Evolutionary conservation across 2,329 filamentous ascomycete species (phyloP).

Genomic region (Didymella glomerata): DNA sequence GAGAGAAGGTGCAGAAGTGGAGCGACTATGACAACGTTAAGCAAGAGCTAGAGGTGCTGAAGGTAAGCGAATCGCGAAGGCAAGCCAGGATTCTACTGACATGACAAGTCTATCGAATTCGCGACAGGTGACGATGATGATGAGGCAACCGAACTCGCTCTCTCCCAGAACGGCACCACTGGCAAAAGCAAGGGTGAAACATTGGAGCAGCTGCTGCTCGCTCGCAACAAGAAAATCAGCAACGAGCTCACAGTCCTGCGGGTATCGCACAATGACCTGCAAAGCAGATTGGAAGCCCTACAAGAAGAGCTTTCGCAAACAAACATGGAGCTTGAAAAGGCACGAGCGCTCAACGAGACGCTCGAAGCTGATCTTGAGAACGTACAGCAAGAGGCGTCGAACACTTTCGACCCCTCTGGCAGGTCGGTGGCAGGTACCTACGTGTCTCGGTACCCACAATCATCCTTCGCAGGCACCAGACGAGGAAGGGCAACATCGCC

Average conservation of each 20-base stretch:
- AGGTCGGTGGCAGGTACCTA: conserved; percentile 95
- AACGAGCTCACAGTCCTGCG: conserved; percentile 92
- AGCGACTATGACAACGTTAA: conserved; percentile 96
- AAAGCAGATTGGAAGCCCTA: conserved; percentile 77
- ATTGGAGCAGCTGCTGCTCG: conserved; percentile 87
- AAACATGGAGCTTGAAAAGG: conserved; percentile 85
- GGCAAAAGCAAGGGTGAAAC: conserved; percentile 75
- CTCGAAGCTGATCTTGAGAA: conserved; percentile 90
- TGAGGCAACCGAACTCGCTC: conserved; percentile 44
- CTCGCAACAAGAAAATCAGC: conserved; percentile 94
- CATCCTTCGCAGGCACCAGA: conserved; percentile 59
- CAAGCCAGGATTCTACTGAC: conserved; percentile 24
- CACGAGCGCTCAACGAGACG: conserved; percentile 83
- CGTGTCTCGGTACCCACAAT: conserved; percentile 77
- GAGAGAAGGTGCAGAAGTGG: conserved; percentile 84
- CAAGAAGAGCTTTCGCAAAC: conserved; percentile 85
- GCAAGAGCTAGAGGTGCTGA: conserved; percentile 93
- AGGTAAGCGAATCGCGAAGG: conserved; percentile 55
- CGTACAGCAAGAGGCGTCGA: conserved; percentile 84
- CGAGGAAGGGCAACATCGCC: conserved; percentile 78
- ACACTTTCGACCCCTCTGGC: conserved; percentile 81
- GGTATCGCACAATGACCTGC: conserved; percentile 92
- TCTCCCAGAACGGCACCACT: conserved; percentile 58
- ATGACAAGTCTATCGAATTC: conserved; percentile 83
- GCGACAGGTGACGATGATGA: conserved; percentile 81